Percentiles rank a stretch among this genome's conserved stretches.
Evolutionary conservation across 1,139 yeast species (phyloP).

Genomic region (Oligophagozyma castellii): DNA sequence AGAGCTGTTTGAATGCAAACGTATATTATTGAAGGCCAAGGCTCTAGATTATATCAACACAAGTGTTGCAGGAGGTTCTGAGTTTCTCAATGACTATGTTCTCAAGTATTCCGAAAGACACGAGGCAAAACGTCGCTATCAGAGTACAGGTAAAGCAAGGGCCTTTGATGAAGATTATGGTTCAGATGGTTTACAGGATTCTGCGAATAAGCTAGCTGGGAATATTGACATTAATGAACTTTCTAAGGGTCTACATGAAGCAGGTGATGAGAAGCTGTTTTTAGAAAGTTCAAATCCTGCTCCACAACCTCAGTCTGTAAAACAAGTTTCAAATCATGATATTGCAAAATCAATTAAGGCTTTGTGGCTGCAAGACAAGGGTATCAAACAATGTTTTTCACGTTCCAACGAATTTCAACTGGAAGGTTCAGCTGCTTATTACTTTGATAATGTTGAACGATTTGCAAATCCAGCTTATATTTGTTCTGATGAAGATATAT

Average conservation of each 20-base stretch:
- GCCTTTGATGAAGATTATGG: constrained; percentile 30
- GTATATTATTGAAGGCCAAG: constrained; percentile 39
- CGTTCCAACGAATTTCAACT: constrained; percentile 69
- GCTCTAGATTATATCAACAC: constrained; percentile 52
- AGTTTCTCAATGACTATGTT: constrained; percentile 51
- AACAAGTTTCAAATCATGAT: constrained; percentile 20
- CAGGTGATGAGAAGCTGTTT: constrained; percentile 17
- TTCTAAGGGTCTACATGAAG: constrained; percentile 22
- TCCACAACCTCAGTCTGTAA: constrained; percentile 1
- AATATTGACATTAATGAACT: constrained; percentile 19
- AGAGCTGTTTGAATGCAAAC: constrained; percentile 34
- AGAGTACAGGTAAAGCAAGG: constrained; percentile 44
- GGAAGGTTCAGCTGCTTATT: constrained; percentile 68
- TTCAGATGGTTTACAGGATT: constrained; percentile 5
- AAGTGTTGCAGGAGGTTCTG: constrained; percentile 53
- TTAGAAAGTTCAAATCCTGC: constrained; percentile 4
- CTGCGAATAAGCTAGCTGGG: constrained; percentile 3
- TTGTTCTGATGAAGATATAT: constrained; percentile 71
- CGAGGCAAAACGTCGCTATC: constrained; percentile 34
- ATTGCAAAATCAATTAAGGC: constrained; percentile 55
- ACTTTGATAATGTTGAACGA: constrained; percentile 52
- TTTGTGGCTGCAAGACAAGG: constrained; percentile 58
- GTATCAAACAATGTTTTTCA: constrained; percentile 46
- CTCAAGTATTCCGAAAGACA: constrained; percentile 45
- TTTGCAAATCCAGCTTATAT: constrained; percentile 53